Conservation (phyloP, 2,329 filamentous ascomycete species). For the Aspergillus ochraceus region DNA sequence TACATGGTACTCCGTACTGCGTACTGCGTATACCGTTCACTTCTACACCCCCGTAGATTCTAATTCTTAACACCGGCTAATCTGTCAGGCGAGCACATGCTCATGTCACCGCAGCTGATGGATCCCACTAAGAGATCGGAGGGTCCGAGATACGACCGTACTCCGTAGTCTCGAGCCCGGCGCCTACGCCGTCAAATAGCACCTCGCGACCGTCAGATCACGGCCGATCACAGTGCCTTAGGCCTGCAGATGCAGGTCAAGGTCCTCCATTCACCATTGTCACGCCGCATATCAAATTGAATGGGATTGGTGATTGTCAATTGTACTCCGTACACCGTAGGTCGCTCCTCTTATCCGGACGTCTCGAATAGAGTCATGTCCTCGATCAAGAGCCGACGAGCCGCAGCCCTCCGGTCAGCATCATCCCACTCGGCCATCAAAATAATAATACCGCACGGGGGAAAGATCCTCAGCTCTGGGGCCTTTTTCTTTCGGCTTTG, state of each 20-base stretch:
- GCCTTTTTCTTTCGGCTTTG: not conserved
- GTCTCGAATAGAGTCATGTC: not conserved
- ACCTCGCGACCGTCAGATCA: conserved; percentile 5
- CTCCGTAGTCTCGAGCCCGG: not conserved
- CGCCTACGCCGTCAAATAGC: conserved; percentile 7
- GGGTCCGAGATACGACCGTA: conserved; percentile 14
- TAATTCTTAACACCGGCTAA: not conserved
- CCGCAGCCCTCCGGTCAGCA: conserved; percentile 2
- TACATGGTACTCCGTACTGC: too few relatives aligned
- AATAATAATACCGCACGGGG: conserved; percentile 1
- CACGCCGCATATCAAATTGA: not conserved
- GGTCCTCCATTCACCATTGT: not conserved
- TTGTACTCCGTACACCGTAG: not conserved
- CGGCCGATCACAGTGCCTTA: conserved; percentile 6
- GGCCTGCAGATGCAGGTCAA: not conserved
- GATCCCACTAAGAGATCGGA: conserved; percentile 10
- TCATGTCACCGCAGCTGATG: conserved; percentile 9
- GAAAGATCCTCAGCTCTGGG: conserved; percentile 7
- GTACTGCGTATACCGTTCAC: too few relatives aligned
- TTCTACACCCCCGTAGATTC: too few relatives aligned
- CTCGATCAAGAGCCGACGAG: not conserved
- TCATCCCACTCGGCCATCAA: not conserved
- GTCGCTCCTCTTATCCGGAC: conserved; percentile 1
- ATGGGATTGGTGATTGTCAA: too few relatives aligned
- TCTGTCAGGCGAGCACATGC: conserved; percentile 5